phyloP scores from a whole-genome alignment of 148 eudicot species.

The Cornus florida region DNA sequence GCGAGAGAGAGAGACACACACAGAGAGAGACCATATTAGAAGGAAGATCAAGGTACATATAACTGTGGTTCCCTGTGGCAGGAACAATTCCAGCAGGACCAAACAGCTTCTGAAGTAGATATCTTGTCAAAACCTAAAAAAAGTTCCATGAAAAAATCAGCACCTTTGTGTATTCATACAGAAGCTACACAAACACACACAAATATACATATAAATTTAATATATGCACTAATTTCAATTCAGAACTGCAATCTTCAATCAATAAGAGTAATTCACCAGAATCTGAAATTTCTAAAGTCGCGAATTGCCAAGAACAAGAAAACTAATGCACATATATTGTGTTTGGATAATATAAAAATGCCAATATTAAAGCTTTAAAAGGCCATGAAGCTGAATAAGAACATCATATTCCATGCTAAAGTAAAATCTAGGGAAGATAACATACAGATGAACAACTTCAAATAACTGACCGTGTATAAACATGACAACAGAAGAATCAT shows the following conservation, averaged over 20 bases:
- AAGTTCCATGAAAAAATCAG: no score
- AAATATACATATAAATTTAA: no score
- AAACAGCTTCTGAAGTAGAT: constrained; percentile 66
- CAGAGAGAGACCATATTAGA: constrained; percentile 85
- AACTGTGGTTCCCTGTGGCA: constrained; percentile 58
- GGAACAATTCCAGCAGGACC: constrained; percentile 62
- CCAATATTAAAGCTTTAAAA: background rate
- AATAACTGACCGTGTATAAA: no score
- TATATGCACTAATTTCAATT: background rate
- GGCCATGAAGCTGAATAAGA: background rate
- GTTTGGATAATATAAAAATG: background rate
- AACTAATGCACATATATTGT: background rate
- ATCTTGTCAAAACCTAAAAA: constrained; percentile 63
- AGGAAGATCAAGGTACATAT: constrained; percentile 85
- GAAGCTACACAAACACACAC: no score
- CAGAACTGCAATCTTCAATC: background rate
- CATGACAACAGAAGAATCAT: no score
- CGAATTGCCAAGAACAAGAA: no score
- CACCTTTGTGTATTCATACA: no score
- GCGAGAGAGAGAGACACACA: no score
- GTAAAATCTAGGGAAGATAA: no score
- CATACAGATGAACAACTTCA: no score
- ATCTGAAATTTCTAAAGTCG: no score
- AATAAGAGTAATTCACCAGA: background rate
- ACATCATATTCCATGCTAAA: no score